A percentile compares a stretch with the other conserved stretches of the same genome.
These are phyloP conservation scores for Populus tremula DNA, from an alignment of 345 rosid genomes.

Conservation along the genomic window DNA sequence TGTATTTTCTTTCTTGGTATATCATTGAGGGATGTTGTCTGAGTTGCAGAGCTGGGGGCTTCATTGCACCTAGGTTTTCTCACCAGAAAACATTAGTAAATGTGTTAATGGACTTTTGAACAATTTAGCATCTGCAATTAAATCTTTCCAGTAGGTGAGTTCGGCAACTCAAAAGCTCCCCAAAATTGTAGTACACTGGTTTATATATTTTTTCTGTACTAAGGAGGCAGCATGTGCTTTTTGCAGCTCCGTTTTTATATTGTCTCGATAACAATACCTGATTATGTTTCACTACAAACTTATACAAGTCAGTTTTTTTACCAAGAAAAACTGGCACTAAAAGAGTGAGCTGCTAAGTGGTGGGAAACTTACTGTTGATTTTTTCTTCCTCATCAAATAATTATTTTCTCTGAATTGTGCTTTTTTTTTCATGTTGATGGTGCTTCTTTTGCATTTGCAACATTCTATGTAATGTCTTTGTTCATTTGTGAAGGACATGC, in stretches of 20 bases:
- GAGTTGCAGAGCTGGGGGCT: too few relatives aligned
- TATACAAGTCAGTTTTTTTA: background rate
- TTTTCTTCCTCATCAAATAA: background rate
- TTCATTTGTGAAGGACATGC: background rate
- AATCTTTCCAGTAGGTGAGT: background rate
- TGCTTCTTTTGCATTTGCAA: background rate
- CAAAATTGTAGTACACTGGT: background rate
- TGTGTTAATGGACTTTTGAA: background rate
- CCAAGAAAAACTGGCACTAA: background rate
- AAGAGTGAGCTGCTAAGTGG: too few relatives aligned
- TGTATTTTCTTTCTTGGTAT: background rate
- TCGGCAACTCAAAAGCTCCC: background rate
- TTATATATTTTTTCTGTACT: background rate
- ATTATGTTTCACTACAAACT: background rate
- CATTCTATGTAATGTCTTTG: background rate
- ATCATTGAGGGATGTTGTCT: background rate
- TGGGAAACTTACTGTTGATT: background rate
- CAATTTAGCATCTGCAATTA: background rate
- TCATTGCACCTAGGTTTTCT: background rate
- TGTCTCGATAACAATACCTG: too few relatives aligned
- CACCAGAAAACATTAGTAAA: background rate
- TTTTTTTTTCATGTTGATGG: background rate
- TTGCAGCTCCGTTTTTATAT: background rate
- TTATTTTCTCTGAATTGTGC: background rate
- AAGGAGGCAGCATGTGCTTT: background rate